Evolutionary conservation across 202 grass and related monocot genomes (phyloP), one percentile per base, ranked within the genome.

Genomic region (Carex arenaria): DNA sequence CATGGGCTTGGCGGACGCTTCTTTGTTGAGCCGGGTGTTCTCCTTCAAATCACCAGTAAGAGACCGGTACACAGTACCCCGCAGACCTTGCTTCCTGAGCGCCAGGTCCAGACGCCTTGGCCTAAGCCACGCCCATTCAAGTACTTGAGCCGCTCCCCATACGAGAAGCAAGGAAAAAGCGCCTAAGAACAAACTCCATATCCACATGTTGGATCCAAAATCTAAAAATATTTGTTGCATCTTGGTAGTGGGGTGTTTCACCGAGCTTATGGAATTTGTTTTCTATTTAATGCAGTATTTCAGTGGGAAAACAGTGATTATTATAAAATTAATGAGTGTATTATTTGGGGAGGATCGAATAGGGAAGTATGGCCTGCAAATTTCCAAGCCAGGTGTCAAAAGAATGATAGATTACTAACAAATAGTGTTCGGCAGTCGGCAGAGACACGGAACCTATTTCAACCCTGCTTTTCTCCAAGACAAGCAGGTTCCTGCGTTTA

Each of bases 21-120:
- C 90, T n/a, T 20, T 55, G 70, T 86, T 87, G 61, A 92, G 67
- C 53, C 91, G 82, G 9, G 34, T 22, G 77, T 13, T 85, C 61
- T 87, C 86, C 85, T 55, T 61, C 42, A 90, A 6, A 88, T 94
- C 94, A 73, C 91, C 94, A 45, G 61, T 49, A 75, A 89, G 79
- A 56, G 88, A 78, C 61, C 86, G 83, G 67, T 94, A 94, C 12
- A 51, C 40, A 10, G 75, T 94, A 45, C 94, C 91, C 12, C 34
- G 32, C 36, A 97, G 84, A 15, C 94, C 94, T 81, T 94, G 91
- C 30, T 83, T 84, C 70, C 86, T 78, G 6, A 92, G 86, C 51
- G 76, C 81, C n/a, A 36, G 53, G 0, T 77, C 89, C 60, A 92
- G 85, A 77, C 86, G 86, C 88, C 84, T 73, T 34, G 91, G 94